Base-by-base conservation (phyloP, 257 asterid species). In the Dorcoceras hygrometricum region DNA sequence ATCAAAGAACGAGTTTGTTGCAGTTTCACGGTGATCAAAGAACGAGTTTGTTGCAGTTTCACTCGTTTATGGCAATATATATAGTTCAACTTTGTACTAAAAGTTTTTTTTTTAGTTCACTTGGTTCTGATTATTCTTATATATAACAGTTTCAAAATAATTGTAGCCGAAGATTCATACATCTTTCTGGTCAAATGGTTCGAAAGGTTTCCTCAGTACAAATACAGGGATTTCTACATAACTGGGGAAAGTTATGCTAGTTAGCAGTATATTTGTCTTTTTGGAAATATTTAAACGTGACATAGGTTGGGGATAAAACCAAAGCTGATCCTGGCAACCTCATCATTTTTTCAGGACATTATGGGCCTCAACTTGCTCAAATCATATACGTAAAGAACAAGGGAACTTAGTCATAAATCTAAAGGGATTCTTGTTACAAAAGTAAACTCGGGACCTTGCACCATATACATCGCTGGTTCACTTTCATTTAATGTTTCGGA, bases 161-260 rank as follows among this genome's bases (percentile, higher is more conserved):
- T 67, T 87, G 72, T 71, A 90, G 97, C 99, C 25, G 90, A 89
- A 79, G 99, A 94, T 78, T 74, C 97, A 0, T 90, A 94, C 27
- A 63, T 65, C 26, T 94, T 94, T 79, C 85, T 94, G 67, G 65
- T 84, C 60, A 81, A 78, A 75, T 94, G 99, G 99, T 87, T 90
- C 43, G 98, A 90, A 78, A 88, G 97, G 86, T 94, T 94, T 78
- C 96, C 99, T 58, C 95, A 90, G 73, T 94, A 94, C 87, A 90
- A 89, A 78, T 81, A 88, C 65, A 79, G 97, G 72, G 96, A 85
- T 1, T 90, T 94, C 63, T 90, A 90, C 86, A 83, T 94, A 67
- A 85, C 92, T 0, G 99, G 99, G 65, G 99, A 94, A 82, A 94
- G 99, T 75, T 94, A 94, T 75, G 99, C 99, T 72, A 95, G 96